Percentiles rank a stretch among this genome's conserved stretches.
phyloP scores from a whole-genome alignment of 345 rosid species.

The Leavenworthia alabamica region DNA sequence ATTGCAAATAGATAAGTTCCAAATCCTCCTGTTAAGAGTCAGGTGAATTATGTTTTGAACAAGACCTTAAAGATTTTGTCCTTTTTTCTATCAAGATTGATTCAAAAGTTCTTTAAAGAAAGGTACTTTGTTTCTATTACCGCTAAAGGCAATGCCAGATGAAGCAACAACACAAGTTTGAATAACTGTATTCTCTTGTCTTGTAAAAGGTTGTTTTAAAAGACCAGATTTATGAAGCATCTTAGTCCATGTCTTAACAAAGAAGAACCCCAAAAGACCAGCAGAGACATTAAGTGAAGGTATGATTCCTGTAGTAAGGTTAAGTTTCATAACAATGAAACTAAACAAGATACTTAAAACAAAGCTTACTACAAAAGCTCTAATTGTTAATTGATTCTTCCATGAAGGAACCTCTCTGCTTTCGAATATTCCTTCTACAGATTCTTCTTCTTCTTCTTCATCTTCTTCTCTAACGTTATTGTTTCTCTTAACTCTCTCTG shows the following conservation, averaged over 20 bases:
- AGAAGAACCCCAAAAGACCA: conserved; percentile 60
- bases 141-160: conserved; percentile 92
- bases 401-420: conserved; percentile 45
- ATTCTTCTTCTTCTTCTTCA: conserved; percentile 9
- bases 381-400: conserved; percentile 51
- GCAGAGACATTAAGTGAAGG: conserved; percentile 72
- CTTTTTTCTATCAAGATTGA: conserved; percentile 12
- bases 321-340: conserved; percentile 62
- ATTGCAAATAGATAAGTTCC: conserved; percentile 75
- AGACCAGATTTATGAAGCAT: conserved; percentile 42
- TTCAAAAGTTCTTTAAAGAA: neutral
- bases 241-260: conserved; percentile 56
- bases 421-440: conserved; percentile 49
- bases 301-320: conserved; percentile 66
- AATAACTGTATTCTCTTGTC: conserved; percentile 83
- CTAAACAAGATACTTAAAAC: conserved; percentile 45
- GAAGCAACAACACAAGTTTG: conserved; percentile 90
- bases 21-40: conserved; percentile 56
- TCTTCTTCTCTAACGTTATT: conserved; percentile 11
- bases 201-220: conserved; percentile 67
- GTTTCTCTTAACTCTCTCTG: neutral
- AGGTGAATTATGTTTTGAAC: conserved; percentile 10
- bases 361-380: conserved; percentile 60
- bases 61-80: conserved; percentile 7
- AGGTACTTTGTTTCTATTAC: conserved; percentile 32